Conservation (phyloP, 2,329 filamentous ascomycete genomes). For the Pseudogymnoascus sp. region DNA sequence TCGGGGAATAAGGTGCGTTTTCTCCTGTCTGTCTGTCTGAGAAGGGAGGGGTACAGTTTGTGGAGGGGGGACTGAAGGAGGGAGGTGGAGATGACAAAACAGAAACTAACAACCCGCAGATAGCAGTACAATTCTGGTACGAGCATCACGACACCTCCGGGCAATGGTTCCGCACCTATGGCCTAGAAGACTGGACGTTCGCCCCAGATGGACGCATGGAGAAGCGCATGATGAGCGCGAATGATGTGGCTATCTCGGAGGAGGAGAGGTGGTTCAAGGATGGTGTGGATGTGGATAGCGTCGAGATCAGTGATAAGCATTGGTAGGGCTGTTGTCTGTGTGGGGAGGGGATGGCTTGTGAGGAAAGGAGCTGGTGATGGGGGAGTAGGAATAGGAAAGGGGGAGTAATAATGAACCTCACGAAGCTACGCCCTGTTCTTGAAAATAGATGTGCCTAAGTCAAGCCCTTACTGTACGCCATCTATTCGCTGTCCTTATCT, state of each 20-base stretch:
- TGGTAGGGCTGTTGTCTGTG: constrained; percentile 39
- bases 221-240: constrained; percentile 70
- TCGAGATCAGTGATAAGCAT: constrained; percentile 59
- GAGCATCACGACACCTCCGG: constrained; percentile 63
- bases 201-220: constrained; percentile 61
- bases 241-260: constrained; percentile 57
- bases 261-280: constrained; percentile 62
- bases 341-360: not conserved
- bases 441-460: not conserved
- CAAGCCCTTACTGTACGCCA: not conserved
- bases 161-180: constrained; percentile 84
- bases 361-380: not conserved
- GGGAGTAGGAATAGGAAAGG: not conserved
- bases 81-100: not conserved
- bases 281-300: constrained; percentile 59
- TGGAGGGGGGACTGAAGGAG: not conserved
- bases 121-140: constrained; percentile 80
- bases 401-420: not conserved
- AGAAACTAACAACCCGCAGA: constrained; percentile 33
- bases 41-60: not conserved
- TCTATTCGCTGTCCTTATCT: not conserved
- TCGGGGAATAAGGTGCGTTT: constrained; percentile 49
- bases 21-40: not conserved
- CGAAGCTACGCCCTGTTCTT: not conserved
- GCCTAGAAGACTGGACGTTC: constrained; percentile 75